Base-by-base conservation (phyloP, 1,284 basidiomycete species). In the Earliella scabrosa region DNA sequence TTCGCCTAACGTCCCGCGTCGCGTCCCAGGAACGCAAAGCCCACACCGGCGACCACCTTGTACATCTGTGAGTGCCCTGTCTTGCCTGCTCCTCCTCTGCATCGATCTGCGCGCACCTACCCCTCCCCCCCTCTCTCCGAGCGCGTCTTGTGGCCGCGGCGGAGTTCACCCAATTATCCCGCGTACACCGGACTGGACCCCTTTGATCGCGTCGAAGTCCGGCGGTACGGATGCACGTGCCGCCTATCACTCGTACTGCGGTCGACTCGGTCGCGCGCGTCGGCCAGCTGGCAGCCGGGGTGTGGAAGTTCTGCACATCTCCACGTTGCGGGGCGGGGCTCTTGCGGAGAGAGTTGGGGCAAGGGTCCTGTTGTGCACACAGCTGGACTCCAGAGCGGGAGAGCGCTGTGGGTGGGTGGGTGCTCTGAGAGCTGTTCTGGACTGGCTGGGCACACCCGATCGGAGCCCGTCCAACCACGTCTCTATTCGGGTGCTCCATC, bases 1-100 rank as follows among this genome's bases (percentile, higher is more conserved):
- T 32, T n/a, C 24, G 23, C 45, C 56, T 61, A 31, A 52, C 43
- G 21, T 50, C 39, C 38, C 55, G 53, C 61, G 45, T 55, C 58
- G 55, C 63, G 45, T 61, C 54, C 4, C 70, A 90, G 88, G 87
- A 87, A 51, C 82, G 82, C 78, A 84, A 82, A 66, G 79, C 83
- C n/a, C 78, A 81, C 63, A 78, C 75, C 56, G 86, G 84, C 56
- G 85, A 90, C 75, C 81, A 87, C 68, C 87, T 87, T 75, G 82
- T 93, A 57, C 88, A 93, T 75, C 74, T 93, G 89, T 93, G 71
- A 66, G 89, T 85, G 38, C 56, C 56, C 58, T 62, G 26, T 23
- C 32, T 54, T 38, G n/a, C n/a, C n/a, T 32, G 26, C 3, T 23
- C 26, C 44, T 38, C 24, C n/a, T n/a, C n/a, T 55, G 61, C 31